Percentiles rank a stretch among this genome's conserved stretches.
Evolutionary conservation across 2,329 filamentous ascomycete species (phyloP).

Genomic region (Penicillium sp.): DNA sequence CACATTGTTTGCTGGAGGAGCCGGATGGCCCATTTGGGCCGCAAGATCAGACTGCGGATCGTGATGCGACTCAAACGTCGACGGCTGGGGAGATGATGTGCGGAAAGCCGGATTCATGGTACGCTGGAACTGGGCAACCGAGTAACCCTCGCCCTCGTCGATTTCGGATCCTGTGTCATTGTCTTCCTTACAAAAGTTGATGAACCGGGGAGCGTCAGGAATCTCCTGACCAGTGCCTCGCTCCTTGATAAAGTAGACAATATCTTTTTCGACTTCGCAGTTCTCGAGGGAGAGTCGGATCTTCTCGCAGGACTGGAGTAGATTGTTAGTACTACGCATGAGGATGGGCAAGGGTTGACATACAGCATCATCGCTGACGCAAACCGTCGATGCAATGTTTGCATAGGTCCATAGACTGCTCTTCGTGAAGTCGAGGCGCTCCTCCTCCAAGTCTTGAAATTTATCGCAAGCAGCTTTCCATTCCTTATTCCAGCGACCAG

Average conservation of each 20-base stretch:
- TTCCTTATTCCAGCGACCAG: conserved; percentile 91
- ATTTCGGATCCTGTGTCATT: conserved; percentile 76
- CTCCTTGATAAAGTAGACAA: conserved; percentile 81
- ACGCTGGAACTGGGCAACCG: conserved; percentile 90
- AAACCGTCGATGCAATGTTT: conserved; percentile 95
- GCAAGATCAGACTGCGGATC: conserved; percentile 75
- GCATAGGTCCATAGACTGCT: conserved; percentile 97
- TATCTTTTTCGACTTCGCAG: conserved; percentile 96
- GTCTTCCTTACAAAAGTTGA: conserved; percentile 92
- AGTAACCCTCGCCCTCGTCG: conserved; percentile 93
- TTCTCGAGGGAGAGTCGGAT: conserved; percentile 88
- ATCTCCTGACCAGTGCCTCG: conserved; percentile 94
- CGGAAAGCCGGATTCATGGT: conserved; percentile 95
- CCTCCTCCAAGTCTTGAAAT: conserved; percentile 98
- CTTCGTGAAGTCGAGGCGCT: conserved; percentile 94
- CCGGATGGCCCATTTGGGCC: conserved; percentile 63
- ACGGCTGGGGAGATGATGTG: conserved; percentile 93
- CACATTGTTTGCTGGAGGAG: conserved; percentile 47
- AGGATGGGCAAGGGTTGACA: conserved; percentile 23
- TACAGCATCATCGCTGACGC: conserved; percentile 87
- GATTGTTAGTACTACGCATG: conserved; percentile 10
- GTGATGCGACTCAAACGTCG: conserved; percentile 87
- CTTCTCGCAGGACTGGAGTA: conserved; percentile 77
- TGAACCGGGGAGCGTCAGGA: conserved; percentile 93
- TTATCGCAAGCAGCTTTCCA: conserved; percentile 98